Base-by-base conservation (phyloP, 225 moss, liverwort and hornwort genomes). In the Bryum argenteum region DNA sequence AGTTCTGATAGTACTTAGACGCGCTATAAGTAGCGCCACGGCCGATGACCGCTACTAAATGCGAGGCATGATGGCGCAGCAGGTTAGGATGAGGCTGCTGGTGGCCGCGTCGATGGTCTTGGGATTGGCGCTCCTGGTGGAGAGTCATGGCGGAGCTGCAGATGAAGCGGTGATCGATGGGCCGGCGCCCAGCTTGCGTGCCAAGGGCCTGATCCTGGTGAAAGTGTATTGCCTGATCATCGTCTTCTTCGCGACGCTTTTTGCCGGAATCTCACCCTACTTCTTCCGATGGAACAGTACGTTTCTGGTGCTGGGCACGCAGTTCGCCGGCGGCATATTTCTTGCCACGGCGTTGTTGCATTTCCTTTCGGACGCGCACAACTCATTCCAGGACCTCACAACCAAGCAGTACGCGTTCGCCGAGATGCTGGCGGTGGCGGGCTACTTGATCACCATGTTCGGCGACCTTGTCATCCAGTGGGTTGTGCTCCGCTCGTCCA, bases 241-340 rank as follows among this genome's bases (percentile, higher is more conserved):
- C 43, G 82, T 77, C 39, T 88, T 86, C 63, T 79, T 71, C 5
- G 68, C 75, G 22, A 91, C 88, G 10, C 61, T 91, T 10, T 0
- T 70, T 3, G 75, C 50, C 22, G 88, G 86, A 3, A 13, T 91
- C 51, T 91, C 90, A 23, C 86, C 90, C 11, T 88, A 88, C 59
- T 84, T 83, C 66, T 67, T 84, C 5, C 81, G 90, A 3, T 86
- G 90, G 90, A 86, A 83, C 58, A 74, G 65, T 73, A 66, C 83
- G 45, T 88, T 91, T 54, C 66, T 88, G 26, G 73, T 86, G 57
- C 76, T 86, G 8, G 86, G 91, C 12, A 86, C 88, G 47, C 86
- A 91, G 61, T 86, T 70, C 38, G 86, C 88, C 2, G 88, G 84
- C 13, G 88, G 88, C 0, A 80, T 91, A 17, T 88, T 88, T 17